These are phyloP conservation scores for Candida suzukii DNA, from an alignment of 805 yeast genomes.

Conservation along the genomic window DNA sequence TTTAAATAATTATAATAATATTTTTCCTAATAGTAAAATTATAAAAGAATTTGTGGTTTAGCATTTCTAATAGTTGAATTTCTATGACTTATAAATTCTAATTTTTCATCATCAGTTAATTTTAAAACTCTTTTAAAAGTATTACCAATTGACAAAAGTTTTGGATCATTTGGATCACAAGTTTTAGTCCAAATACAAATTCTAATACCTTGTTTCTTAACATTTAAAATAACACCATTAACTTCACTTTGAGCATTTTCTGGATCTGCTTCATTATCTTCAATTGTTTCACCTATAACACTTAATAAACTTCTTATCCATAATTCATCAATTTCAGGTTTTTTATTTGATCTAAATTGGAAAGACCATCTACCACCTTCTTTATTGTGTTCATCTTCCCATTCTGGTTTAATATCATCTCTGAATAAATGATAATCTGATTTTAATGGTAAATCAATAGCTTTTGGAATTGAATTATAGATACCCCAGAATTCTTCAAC, in stretches of 20 bases:
- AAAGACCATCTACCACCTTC: slow-evolving; percentile 94
- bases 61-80: slow-evolving; percentile 27
- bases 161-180: slow-evolving; percentile 40
- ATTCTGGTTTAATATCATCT: slow-evolving; percentile 92
- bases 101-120: slow-evolving; percentile 62
- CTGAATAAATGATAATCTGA: slow-evolving; percentile 95
- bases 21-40: background rate
- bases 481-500: slow-evolving; percentile 99
- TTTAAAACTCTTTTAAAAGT: slow-evolving; percentile 81
- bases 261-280: slow-evolving; percentile 52
- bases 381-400: slow-evolving; percentile 89
- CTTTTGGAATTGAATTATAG: slow-evolving; percentile 87
- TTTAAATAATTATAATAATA: no score
- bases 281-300: slow-evolving; percentile 92
- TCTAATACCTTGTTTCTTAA: slow-evolving; percentile 75
- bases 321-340: slow-evolving; percentile 49
- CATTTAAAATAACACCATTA: slow-evolving; percentile 88
- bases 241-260: slow-evolving; percentile 48
- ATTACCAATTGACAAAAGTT: slow-evolving; percentile 72
- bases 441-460: slow-evolving; percentile 81
- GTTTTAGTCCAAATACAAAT: slow-evolving; percentile 92
- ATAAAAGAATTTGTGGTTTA: slow-evolving; percentile 11
- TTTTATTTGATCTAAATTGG: slow-evolving; percentile 56
- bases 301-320: slow-evolving; percentile 89
- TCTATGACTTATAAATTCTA: slow-evolving; percentile 75